Evolutionary conservation across 192 early-diverging fungal species (phyloP), one percentile per base, ranked within the genome.

Genomic region (Allomyces arbusculus): DNA sequence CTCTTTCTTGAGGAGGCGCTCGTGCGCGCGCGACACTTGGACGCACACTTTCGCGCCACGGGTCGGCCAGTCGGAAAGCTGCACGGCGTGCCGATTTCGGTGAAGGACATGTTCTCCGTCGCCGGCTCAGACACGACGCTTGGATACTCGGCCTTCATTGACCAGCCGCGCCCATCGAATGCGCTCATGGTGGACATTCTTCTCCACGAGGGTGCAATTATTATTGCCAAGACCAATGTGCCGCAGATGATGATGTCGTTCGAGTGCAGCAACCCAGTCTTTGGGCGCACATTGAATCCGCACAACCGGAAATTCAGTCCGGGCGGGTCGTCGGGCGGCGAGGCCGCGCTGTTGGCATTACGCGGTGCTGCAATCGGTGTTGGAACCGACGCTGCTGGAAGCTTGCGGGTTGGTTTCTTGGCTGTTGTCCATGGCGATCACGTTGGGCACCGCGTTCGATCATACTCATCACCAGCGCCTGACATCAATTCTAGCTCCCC

Each of bases 341-440:
- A 67, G 28, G 67, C 24, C 10, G 67, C 62, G n/a, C 62, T 67
- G 19, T 16, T 67, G 12, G 67, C 61, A 12, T 40, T 61, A 8
- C 24, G 25, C 11, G 61, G 55, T 8, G 22, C 61, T 1, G 24
- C 62, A 1, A 23, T 67, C 8, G 67, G 67, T 8, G 58, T 67
- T n/a, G 67, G 61, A 10, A 67, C 61, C 7, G 67, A 67, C 43
- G 62, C 62, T 61, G 66, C 45, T 61, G 66, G 66, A 8, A 61
- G 24, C 55, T 23, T 66, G 10, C 50, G 44, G 14, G 55, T 40
- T 40, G 4, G 33, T 40, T 40, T 40, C 33, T 40, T 40, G 33
- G 33, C 0, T 40, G 2, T 40, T 3, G n/a, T 8, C 33, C 33
- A 8, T 40, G 26, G 26, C 26, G 1, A 3, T 4, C 26, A 4